Evolutionary conservation across 1,139 yeast genomes (phyloP).

Genomic region (Trichomonascaceae sp.): DNA sequence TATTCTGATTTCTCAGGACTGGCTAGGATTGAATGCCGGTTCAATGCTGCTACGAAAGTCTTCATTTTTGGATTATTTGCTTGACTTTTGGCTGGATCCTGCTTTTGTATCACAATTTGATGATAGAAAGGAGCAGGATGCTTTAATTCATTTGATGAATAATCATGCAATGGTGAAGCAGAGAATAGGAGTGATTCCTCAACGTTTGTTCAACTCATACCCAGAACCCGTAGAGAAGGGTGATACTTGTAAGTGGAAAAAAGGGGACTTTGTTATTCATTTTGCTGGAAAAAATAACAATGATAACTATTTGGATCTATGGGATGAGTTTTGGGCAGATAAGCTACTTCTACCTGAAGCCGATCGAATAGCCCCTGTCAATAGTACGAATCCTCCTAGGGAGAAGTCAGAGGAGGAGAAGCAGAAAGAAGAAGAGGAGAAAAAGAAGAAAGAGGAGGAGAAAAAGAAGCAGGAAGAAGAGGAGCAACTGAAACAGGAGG

Average conservation of each 20-base stretch:
- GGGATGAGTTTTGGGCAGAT: constrained; percentile 7
- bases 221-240: constrained; percentile 11
- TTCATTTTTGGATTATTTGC: constrained; percentile 18
- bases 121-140: constrained; percentile 24
- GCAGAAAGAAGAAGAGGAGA: not conserved
- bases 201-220: constrained; percentile 32
- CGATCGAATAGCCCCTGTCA: constrained; percentile 3
- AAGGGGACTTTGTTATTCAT: constrained; percentile 27
- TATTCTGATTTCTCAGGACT: constrained; percentile 28
- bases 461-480: constrained; percentile 8
- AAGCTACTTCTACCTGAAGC: constrained; percentile 6
- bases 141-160: constrained; percentile 21
- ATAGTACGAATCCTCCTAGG: constrained; percentile 3
- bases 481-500: constrained; percentile 5
- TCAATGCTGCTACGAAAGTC: constrained; percentile 32
- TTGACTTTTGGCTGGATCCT: constrained; percentile 23
- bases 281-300: constrained; percentile 23
- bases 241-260: constrained; percentile 17
- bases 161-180: constrained; percentile 21
- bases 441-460: constrained; percentile 7
- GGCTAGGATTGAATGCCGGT: constrained; percentile 34
- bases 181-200: constrained; percentile 34
- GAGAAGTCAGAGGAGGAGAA: constrained; percentile 4
- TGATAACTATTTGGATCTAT: not conserved
- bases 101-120: constrained; percentile 14